phyloP scores from a whole-genome alignment of 2,329 filamentous ascomycete genomes.

The Drechslerella coelobrocha region DNA sequence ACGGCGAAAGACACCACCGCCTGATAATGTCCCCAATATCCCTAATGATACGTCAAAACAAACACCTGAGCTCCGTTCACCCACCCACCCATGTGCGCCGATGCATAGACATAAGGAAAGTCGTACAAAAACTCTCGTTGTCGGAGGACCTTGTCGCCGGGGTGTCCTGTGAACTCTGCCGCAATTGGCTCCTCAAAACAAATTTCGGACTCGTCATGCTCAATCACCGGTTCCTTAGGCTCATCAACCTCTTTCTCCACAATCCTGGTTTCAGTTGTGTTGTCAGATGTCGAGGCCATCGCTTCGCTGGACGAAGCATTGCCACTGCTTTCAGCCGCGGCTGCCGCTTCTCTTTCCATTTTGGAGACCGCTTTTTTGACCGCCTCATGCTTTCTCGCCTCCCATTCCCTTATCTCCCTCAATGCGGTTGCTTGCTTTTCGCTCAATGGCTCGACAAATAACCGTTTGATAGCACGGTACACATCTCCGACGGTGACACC shows the following conservation, averaged over 20 bases:
- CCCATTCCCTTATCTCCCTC: conserved; percentile 40
- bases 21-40: conserved; percentile 8
- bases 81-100: conserved; percentile 16
- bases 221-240: conserved; percentile 30
- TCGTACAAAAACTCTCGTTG: conserved; percentile 44
- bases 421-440: conserved; percentile 23
- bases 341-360: conserved; percentile 13
- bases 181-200: conserved; percentile 23
- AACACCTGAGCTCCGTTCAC: conserved; percentile 22
- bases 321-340: background rate
- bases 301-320: background rate
- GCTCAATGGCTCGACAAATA: conserved; percentile 39
- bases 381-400: conserved; percentile 34
- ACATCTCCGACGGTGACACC: conserved; percentile 43
- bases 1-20: background rate
- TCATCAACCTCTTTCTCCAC: conserved; percentile 8
- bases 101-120: conserved; percentile 48
- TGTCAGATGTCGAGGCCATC: background rate
- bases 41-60: conserved; percentile 45
- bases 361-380: conserved; percentile 26
- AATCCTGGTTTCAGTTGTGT: background rate
- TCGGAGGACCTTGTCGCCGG: conserved; percentile 13
- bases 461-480: conserved; percentile 32
- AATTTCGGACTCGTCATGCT: conserved; percentile 38
- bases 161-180: conserved; percentile 13